Base-by-base conservation (phyloP, 495 filamentous ascomycete genomes). In the Cudoniella acicularis region DNA sequence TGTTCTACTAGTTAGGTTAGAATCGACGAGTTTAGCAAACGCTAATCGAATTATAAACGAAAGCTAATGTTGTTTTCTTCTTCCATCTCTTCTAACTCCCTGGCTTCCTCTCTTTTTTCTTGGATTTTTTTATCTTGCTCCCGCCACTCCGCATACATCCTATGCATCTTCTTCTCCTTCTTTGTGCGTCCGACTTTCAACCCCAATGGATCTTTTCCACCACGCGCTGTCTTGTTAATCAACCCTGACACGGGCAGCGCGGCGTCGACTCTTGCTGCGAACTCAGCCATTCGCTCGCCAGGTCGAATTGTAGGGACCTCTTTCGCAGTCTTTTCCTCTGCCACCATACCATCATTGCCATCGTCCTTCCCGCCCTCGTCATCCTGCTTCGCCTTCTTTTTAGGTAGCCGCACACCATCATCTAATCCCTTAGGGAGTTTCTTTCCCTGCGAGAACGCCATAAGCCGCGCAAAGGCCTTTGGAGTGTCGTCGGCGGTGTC, bases 221-320 rank as follows among this genome's bases (percentile, higher is more conserved):
- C 69, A 48, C 70, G 72, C 21, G 72, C 67, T 2, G 74, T 74
- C 52, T 82, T 80, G 63, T 72, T 80, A 18, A 86, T 81, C 60
- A 89, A 72, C 0, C 78, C 81, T 17, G 83, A 73, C 10, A 98
- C 69, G 0, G 94, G 94, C 21, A 98, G 73, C 1, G 89, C 87
- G 24, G 89, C 87, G 66, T 98, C 87, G 8, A 98, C 94, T 4
- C 94, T 85, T 41, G 89, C 86, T 1, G 83, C 75, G 69, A 96
- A 98, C 56, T 94, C 89, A 1, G 83, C 84, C 57, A 98, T 75
- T 23, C 80, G 79, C 72, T 98, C 94, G 18, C 89, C 88, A 0
- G 92, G 91, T 10, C 82, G 76, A 51, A 98, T 96, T 49, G 79
- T 89, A 3, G 83, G 87, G 1, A 81, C 61, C 6, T 73, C 68